Base-by-base conservation (phyloP, 345 rosid genomes). In the rapeseed (Brassica napus) region DNA sequence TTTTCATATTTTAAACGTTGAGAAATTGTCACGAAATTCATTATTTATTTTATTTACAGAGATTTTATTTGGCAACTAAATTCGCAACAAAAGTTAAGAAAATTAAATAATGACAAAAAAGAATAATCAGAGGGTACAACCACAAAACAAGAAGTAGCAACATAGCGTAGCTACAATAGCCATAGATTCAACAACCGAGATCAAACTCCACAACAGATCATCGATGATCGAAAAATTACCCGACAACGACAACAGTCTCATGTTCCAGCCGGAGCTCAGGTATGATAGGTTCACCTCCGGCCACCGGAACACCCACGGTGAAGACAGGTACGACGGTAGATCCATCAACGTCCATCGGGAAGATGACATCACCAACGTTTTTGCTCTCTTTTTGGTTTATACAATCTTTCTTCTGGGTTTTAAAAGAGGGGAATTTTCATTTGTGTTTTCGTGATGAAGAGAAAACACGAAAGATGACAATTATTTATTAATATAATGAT, bases 61-160 rank as follows among this genome's bases (percentile, higher is more conserved):
- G 14, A 73, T 28, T 72, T 65, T 2, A 49, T 8, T 23, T 9
- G 32, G 8, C 14, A 65, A 42, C 16, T 2, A 63, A 21, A 57
- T 8, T 47, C 42, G 14, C 8, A 64, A 68, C 54, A 65, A 74
- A 65, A 34, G 12, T 24, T 34, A 0, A 1, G 4, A 44, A 80
- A 39, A 28, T 8, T 1, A 21, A 18, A 28, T n/a, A 39, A 68
- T 10, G 15, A 9, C 0, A 24, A 42, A 31, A 73, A 28, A 8
- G 26, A 74, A 35, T 30, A 12, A 14, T 92, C 87, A 93, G 69
- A 93, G 82, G 57, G 95, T 88, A 74, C 98, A 93, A 11, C 97
- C 97, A 69, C 98, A 93, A 77, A 87, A 91, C 23, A 91, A 37
- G 73, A 90, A 88, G 90, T 86, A 93, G 85, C 79, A 93, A 68